These are phyloP conservation scores for Trametes gibbosa DNA, from an alignment of 768 basidiomycete genomes.

Conservation along the genomic window DNA sequence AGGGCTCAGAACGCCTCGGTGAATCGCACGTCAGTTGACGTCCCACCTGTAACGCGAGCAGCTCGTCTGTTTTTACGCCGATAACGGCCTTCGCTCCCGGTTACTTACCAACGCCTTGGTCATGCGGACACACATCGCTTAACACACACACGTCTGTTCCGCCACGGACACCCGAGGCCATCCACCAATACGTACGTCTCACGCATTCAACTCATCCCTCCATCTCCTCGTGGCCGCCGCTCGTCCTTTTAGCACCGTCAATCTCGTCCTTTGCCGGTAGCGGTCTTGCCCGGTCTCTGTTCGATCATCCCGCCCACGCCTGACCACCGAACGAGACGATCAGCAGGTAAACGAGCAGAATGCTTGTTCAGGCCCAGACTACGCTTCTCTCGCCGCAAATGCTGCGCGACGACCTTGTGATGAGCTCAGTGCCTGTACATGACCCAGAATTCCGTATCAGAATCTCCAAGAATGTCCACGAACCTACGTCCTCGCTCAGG, in stretches of 20 bases:
- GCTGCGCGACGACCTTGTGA: slow-evolving; percentile 1
- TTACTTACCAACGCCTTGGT: slow-evolving; percentile 8
- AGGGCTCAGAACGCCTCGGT: not conserved
- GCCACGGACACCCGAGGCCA: slow-evolving; percentile 9
- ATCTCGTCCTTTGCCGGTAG: not conserved
- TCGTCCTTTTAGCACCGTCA: not conserved
- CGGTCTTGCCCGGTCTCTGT: not conserved
- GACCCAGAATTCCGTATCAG: not conserved
- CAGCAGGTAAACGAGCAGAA: not conserved
- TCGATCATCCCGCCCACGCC: not conserved
- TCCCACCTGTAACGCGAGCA: not conserved
- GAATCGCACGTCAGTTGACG: not conserved
- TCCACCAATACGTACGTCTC: slow-evolving; percentile 7
- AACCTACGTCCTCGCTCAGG: not conserved
- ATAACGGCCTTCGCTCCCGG: slow-evolving; percentile 1
- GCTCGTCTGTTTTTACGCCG: not conserved
- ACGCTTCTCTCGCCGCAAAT: not conserved
- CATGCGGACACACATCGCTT: slow-evolving; percentile 9
- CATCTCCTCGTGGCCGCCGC: slow-evolving; percentile 5
- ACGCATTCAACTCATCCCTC: not conserved
- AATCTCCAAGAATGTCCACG: not conserved
- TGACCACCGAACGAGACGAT: slow-evolving; percentile 1
- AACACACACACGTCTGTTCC: slow-evolving; percentile 7
- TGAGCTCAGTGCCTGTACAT: not conserved
- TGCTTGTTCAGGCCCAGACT: not conserved